Evolutionary conservation across 805 yeast species (phyloP).

Genomic region (Saccharomycopsis malanga): DNA sequence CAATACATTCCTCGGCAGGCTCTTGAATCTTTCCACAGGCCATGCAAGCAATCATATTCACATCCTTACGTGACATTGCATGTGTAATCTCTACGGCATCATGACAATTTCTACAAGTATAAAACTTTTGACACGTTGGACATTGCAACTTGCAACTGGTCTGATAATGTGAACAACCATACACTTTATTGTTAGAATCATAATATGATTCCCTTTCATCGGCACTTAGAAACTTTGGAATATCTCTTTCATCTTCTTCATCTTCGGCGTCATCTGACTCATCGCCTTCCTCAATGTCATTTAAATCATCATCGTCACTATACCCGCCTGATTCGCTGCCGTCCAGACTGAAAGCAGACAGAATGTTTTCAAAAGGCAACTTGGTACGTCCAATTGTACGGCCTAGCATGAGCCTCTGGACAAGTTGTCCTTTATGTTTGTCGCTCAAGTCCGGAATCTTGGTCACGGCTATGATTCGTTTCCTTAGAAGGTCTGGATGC

Average conservation of each 20-base stretch:
- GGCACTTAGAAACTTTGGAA: not conserved
- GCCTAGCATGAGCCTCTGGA: conserved; percentile 32
- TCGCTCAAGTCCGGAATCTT: conserved; percentile 26
- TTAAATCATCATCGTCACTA: conserved; percentile 14
- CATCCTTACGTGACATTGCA: conserved; percentile 50
- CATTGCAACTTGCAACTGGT: conserved; percentile 82
- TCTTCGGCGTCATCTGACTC: conserved; percentile 24
- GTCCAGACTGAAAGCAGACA: not conserved
- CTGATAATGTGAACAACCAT: conserved; percentile 82
- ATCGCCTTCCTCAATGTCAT: conserved; percentile 10
- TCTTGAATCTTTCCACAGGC: conserved; percentile 66
- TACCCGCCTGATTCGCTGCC: not conserved
- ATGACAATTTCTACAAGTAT: conserved; percentile 79
- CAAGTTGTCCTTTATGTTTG: conserved; percentile 28
- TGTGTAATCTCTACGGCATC: conserved; percentile 51
- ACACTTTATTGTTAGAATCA: conserved; percentile 35
- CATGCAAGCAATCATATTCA: conserved; percentile 75
- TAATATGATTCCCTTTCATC: conserved; percentile 31
- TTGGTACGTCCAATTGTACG: conserved; percentile 18
- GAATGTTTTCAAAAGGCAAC: too few species aligned
- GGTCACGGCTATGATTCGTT: conserved; percentile 27
- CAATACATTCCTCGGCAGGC: conserved; percentile 61
- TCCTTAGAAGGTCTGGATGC: conserved; percentile 10
- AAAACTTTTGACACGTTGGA: conserved; percentile 67
- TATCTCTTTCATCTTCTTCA: conserved; percentile 1